Percentiles rank a stretch among this genome's conserved stretches.
These are phyloP conservation scores for Pseudonitzschia delicatissima DNA, from an alignment of 108 stramenopile genomes.

Conservation along the genomic window DNA sequence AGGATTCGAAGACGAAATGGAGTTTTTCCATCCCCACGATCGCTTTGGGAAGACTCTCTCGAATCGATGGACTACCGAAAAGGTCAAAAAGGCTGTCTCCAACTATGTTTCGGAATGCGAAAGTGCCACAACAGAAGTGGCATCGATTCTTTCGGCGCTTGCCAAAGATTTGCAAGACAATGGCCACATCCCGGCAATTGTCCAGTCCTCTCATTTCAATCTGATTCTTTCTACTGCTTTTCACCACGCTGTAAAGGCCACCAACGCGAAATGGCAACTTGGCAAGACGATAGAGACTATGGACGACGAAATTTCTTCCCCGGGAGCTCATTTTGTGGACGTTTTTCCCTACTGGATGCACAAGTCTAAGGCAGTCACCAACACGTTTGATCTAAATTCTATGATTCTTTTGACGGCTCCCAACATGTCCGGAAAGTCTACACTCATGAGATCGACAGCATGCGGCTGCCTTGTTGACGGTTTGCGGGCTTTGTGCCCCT, in stretches of 20 bases:
- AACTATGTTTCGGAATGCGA: constrained; percentile 71
- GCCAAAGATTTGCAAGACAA: constrained; percentile 47
- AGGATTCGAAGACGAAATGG: constrained; percentile 16
- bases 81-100: constrained; percentile 66
- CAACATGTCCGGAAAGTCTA: constrained; percentile 95
- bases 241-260: constrained; percentile 74
- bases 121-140: constrained; percentile 48
- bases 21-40: constrained; percentile 80
- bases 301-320: constrained; percentile 1
- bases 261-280: constrained; percentile 58
- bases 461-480: constrained; percentile 83
- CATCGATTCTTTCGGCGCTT: constrained; percentile 48
- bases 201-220: constrained; percentile 77
- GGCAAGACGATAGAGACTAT: constrained; percentile 44
- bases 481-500: constrained; percentile 85
- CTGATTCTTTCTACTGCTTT: constrained; percentile 70
- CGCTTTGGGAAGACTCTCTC: constrained; percentile 78
- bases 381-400: constrained; percentile 70
- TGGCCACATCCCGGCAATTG: constrained; percentile 73
- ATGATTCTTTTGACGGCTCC: constrained; percentile 93
- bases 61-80: constrained; percentile 81
- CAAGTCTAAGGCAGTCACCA: constrained; percentile 50
- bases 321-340: constrained; percentile 46
- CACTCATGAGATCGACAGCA: constrained; percentile 91
- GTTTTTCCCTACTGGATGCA: constrained; percentile 91